Conservation (phyloP, 2,329 filamentous ascomycete species). For the Epichloe festucae region DNA sequence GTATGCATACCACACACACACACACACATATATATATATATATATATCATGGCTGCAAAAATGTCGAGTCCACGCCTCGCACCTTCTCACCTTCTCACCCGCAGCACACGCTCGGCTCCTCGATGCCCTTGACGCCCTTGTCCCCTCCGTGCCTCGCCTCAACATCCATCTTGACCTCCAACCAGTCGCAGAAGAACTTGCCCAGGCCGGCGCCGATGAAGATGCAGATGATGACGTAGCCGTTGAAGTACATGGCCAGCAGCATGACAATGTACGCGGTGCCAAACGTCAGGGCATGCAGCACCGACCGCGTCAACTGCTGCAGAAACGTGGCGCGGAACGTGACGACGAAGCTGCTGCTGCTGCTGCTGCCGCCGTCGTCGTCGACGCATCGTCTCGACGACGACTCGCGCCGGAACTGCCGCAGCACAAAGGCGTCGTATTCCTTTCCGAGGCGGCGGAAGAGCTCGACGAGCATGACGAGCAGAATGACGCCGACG, state of each 20-base stretch:
- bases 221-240: slow-evolving; percentile 69
- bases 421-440: slow-evolving; percentile 49
- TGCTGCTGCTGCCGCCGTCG: slow-evolving; percentile 2
- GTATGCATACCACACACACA: too few relatives aligned
- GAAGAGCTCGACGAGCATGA: slow-evolving; percentile 57
- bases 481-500: slow-evolving; percentile 61
- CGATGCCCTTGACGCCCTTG: slow-evolving; percentile 20
- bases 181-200: slow-evolving; percentile 42
- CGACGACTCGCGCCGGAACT: slow-evolving; percentile 23
- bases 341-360: slow-evolving; percentile 13
- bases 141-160: slow-evolving; percentile 13
- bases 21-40: too few relatives aligned
- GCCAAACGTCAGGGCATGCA: slow-evolving; percentile 59
- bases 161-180: slow-evolving; percentile 29
- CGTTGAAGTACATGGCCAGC: slow-evolving; percentile 47
- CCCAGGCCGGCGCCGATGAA: slow-evolving; percentile 42
- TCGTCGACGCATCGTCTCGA: slow-evolving; percentile 10
- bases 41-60: not conserved
- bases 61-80: not conserved
- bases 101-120: slow-evolving; percentile 36
- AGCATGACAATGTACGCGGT: slow-evolving; percentile 71
- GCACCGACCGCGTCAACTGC: slow-evolving; percentile 48
- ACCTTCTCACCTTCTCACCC: slow-evolving; percentile 12
- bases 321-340: slow-evolving; percentile 48
- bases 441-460: slow-evolving; percentile 61